These are phyloP conservation scores for Neophaeococcomyces mojaviensis DNA, from an alignment of 2,329 filamentous ascomycete genomes.

Conservation along the genomic window DNA sequence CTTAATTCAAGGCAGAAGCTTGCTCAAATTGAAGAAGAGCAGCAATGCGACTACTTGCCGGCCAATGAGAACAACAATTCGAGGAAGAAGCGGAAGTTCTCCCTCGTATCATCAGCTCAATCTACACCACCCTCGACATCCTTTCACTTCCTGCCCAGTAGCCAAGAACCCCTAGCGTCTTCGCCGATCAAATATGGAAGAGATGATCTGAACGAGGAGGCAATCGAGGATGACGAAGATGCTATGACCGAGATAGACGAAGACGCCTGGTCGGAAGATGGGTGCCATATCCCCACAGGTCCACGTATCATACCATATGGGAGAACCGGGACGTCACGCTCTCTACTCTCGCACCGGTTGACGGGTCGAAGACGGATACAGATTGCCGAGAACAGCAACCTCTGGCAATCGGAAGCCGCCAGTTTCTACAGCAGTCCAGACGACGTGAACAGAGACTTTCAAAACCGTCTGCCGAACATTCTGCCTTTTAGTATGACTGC, in stretches of 20 bases:
- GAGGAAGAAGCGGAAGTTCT: slow-evolving; percentile 40
- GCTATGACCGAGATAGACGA: slow-evolving; percentile 11
- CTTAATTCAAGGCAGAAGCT: slow-evolving; percentile 12
- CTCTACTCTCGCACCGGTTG: slow-evolving; percentile 13
- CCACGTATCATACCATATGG: slow-evolving; percentile 15
- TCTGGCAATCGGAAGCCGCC: slow-evolving; percentile 52
- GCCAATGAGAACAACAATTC: slow-evolving; percentile 26
- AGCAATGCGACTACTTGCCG: slow-evolving; percentile 13
- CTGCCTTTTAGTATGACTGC: slow-evolving; percentile 60
- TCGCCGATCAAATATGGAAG: neutral
- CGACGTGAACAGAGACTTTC: slow-evolving; percentile 48
- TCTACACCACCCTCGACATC: slow-evolving; percentile 32
- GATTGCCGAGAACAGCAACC: slow-evolving; percentile 13
- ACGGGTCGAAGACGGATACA: slow-evolving; percentile 11
- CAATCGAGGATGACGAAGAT: neutral
- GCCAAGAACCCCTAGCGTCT: slow-evolving; percentile 10
- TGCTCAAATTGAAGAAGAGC: neutral
- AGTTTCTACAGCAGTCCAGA: slow-evolving; percentile 52
- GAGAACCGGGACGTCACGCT: slow-evolving; percentile 11
- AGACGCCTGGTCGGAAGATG: slow-evolving; percentile 8
- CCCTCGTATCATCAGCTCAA: slow-evolving; percentile 40
- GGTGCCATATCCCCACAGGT: slow-evolving; percentile 8
- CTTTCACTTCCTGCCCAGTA: slow-evolving; percentile 13
- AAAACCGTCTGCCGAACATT: slow-evolving; percentile 37
- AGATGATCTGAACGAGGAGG: slow-evolving; percentile 1